Evolutionary conservation across 345 rosid genomes (phyloP).

Genomic region (Linum tenue): DNA sequence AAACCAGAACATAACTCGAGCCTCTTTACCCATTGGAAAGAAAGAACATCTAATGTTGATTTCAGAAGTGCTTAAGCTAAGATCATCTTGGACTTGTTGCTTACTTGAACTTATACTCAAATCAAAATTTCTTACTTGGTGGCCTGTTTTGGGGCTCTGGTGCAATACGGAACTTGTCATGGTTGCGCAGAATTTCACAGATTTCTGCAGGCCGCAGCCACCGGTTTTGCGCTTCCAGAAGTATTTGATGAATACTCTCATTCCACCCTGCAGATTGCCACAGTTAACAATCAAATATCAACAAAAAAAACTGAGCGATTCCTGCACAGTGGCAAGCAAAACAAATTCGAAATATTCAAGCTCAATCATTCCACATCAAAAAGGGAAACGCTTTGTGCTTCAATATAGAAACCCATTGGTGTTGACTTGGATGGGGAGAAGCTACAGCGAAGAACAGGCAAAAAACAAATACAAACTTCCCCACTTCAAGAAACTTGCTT

Average conservation of each 20-base stretch:
- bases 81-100: neutral
- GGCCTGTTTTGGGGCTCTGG: slow-evolving; percentile 71
- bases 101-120: neutral
- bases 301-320: too few species aligned
- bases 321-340: too few species aligned
- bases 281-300: too few species aligned
- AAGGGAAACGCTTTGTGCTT: neutral
- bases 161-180: slow-evolving; percentile 49
- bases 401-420: neutral
- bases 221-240: slow-evolving; percentile 72
- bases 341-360: too few species aligned
- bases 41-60: neutral
- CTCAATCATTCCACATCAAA: too few species aligned
- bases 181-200: slow-evolving; percentile 71
- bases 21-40: neutral
- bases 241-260: slow-evolving; percentile 75
- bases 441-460: neutral
- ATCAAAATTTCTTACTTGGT: slow-evolving; percentile 40
- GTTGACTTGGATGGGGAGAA: too few species aligned
- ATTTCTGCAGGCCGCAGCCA: slow-evolving; percentile 97
- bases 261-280: slow-evolving; percentile 5
- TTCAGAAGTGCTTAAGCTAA: neutral
- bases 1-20: too few species aligned
- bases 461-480: neutral
- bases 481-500: neutral